These are phyloP conservation scores for Xylariaceae sp. DNA, from an alignment of 2,329 filamentous ascomycete genomes.

Conservation along the genomic window DNA sequence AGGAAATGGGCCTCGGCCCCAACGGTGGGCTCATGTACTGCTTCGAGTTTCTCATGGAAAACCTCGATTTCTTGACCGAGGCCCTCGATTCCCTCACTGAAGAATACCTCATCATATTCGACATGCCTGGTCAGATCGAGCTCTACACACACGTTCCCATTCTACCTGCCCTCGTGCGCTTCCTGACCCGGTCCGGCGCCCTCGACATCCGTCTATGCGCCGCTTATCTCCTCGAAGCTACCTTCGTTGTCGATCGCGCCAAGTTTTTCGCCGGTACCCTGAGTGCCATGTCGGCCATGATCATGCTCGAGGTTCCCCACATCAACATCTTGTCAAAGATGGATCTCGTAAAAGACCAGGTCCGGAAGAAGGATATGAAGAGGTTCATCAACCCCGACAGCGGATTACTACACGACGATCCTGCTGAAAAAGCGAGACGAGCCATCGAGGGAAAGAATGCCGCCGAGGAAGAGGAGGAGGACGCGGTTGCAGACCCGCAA, in stretches of 20 bases:
- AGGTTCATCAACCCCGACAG: conserved; percentile 85
- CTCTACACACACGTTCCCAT: conserved; percentile 96
- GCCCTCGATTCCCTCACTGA: conserved; percentile 76
- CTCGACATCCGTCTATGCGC: conserved; percentile 91
- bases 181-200: conserved; percentile 70
- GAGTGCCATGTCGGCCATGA: conserved; percentile 97
- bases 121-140: conserved; percentile 98
- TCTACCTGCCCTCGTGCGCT: conserved; percentile 75
- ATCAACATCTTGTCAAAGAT: conserved; percentile 97
- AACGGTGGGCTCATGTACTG: conserved; percentile 70
- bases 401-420: conserved; percentile 74
- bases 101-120: conserved; percentile 95
- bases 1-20: conserved; percentile 62
- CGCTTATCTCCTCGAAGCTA: conserved; percentile 89
- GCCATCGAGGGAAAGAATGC: conserved; percentile 30
- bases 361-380: conserved; percentile 82
- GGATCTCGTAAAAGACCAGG: conserved; percentile 88
- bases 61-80: conserved; percentile 65
- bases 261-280: conserved; percentile 97
- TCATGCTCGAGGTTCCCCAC: conserved; percentile 95
- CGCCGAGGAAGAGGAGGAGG: conserved; percentile 35
- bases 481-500: conserved; percentile 55
- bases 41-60: conserved; percentile 69
- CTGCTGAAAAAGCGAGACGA: conserved; percentile 46
- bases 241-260: conserved; percentile 89